Conservation (phyloP, 129 eudicot genomes). For the Flaveria brownii region DNA sequence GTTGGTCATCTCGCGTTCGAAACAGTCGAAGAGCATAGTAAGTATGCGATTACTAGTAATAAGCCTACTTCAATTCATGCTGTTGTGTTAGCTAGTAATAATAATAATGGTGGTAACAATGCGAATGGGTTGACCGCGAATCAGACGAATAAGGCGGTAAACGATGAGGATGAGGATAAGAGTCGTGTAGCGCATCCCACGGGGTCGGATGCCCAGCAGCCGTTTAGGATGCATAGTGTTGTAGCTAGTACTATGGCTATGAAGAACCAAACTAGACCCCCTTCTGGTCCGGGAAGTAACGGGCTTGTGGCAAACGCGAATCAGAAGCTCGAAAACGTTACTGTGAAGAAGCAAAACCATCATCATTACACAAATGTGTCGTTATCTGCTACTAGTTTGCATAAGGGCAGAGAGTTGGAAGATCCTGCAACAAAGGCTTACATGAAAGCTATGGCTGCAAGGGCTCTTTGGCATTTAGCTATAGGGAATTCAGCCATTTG, state of each 20-base stretch:
- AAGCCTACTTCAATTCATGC: slow-evolving; percentile 42
- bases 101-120: background rate
- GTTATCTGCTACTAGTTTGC: slow-evolving; percentile 27
- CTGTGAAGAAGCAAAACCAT: slow-evolving; percentile 34
- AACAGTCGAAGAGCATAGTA: slow-evolving; percentile 49
- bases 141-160: slow-evolving; percentile 3
- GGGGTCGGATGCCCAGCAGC: slow-evolving; percentile 30
- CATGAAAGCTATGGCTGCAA: slow-evolving; percentile 52
- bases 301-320: slow-evolving; percentile 1
- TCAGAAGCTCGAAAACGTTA: slow-evolving; percentile 26
- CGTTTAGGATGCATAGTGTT: slow-evolving; percentile 41
- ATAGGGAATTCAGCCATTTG: slow-evolving; percentile 38
- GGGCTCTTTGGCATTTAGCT: slow-evolving; percentile 41
- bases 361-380: slow-evolving; percentile 34
- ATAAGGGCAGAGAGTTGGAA: slow-evolving; percentile 45
- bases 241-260: slow-evolving; percentile 45
- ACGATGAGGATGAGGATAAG: slow-evolving; percentile 23
- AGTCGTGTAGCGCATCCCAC: slow-evolving; percentile 28
- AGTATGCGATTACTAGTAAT: slow-evolving; percentile 47
- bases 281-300: background rate
- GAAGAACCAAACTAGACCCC: slow-evolving; percentile 25
- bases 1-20: slow-evolving; percentile 49
- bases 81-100: slow-evolving; percentile 44
- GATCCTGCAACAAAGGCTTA: slow-evolving; percentile 42
- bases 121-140: background rate